Base-by-base conservation (phyloP, 2,329 filamentous ascomycete species). In the Colletotrichum sp. region DNA sequence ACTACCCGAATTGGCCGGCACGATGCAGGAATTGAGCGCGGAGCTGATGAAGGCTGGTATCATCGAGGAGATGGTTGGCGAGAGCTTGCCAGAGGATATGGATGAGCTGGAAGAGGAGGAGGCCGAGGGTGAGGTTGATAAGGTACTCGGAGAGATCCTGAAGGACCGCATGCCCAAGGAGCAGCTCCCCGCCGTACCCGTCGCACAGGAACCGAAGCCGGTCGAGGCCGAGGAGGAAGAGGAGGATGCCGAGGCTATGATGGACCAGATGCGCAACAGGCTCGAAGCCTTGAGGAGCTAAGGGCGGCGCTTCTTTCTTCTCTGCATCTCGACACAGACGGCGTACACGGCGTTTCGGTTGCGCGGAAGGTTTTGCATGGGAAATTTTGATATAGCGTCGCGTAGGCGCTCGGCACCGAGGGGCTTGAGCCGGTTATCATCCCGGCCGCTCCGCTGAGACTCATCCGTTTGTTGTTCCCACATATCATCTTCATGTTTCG, bases 41-140 rank as follows among this genome's bases (percentile, higher is more conserved):
- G 97, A 99, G 89, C 87, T 99, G 79, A 94, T 98, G 85, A 98
- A 96, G 87, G 96, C 97, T 4, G 97, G 96, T 19, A 96, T 99
- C 79, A 98, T 99, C 77, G 96, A 99, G 88, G 97, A 99, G 88
- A 98, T 99, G 95, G 93, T 98, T 6, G 95, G 93, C 64, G 96
- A 99, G 83, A 93, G 90, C 59, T 87, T 99, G 79, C 95, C 96
- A n/a, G 91, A 93, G 78, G 93, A 96, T 73, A 86, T 93, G 68
- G 88, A 95, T 79, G 88, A 92, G 69, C 91, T 95, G 74, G 92
- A 95, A 75, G 95, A 95, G 77, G 89, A 92, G 80, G 93, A 95
- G 84, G 93, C 90, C 3, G 93, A 94, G 82, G 88, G 87, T 25
- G 96, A 99, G 88, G 95, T 99, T 12, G 96, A 99, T 82, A 98